Evolutionary conservation across 345 rosid genomes (phyloP), one percentile per base, ranked within the genome.

Genomic region (Populus alba): DNA sequence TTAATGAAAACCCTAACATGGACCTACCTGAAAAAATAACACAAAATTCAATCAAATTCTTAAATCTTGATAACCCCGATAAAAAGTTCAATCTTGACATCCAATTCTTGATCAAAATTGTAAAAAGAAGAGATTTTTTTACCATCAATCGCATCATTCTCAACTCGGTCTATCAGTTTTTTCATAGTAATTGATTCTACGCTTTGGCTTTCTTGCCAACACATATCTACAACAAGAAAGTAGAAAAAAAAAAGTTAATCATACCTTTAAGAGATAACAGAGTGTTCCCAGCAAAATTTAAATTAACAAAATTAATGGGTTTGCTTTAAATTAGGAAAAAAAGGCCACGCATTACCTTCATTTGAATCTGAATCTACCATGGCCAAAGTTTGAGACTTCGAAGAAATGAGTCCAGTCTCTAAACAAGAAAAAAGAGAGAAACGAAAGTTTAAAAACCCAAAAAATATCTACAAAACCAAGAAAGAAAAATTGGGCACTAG

Each of bases 1-100:
- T 82, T 71, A 88, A 72, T 38, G 94, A 86, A 85, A 87, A 92
- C 23, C 92, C 94, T 82, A 89, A 72, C 86, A 85, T 68, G n/a
- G 89, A 82, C 47, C 86, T 75, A 72, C 91, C 97, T 94, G 88
- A 70, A 83, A 77, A 33, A 53, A 16, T 10, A 49, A 37, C 25
- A 57, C n/a, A 68, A 17, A 49, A 22, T 55, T 10, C 8, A 62
- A 65, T 38, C 35, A 37, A 27, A 49, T 51, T 10, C 65, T 23
- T n/a, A 29, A 47, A 39, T 31, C 47, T 18, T 61, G 29, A 31
- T 43, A 59, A n/a, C 63, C 6, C 63, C 29, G 4, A 23, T 59
- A 59, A 59, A n/a, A 10, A n/a, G 15, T 59, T 23, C 63, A 3
- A 59, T 65, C 49, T 22, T 41, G n/a, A 35, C 47, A 37, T 53